phyloP scores from a whole-genome alignment of 2,329 filamentous ascomycete genomes.

The Ascocoryne sarcoides region DNA sequence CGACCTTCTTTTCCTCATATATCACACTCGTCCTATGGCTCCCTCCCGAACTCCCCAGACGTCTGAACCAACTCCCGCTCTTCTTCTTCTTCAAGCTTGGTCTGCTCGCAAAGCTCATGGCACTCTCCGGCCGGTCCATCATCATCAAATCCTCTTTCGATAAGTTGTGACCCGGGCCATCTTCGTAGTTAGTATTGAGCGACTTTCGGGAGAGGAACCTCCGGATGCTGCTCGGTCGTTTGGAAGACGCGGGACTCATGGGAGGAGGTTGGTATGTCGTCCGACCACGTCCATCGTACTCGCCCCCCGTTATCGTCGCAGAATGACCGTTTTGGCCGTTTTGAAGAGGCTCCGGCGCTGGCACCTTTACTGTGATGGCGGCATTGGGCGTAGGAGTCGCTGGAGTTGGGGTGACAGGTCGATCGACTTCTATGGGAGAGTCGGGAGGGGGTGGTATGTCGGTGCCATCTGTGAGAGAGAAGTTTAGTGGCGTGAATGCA shows the following conservation, averaged over 20 bases:
- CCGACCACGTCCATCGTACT: constrained; percentile 15
- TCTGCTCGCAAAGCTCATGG: constrained; percentile 20
- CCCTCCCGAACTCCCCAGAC: constrained; percentile 15
- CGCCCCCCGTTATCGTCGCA: constrained; percentile 8
- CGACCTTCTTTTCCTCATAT: constrained; percentile 19
- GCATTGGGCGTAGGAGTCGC: constrained; percentile 5
- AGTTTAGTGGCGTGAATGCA: constrained; percentile 25
- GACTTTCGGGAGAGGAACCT: constrained; percentile 30
- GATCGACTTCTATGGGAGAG: constrained; percentile 25
- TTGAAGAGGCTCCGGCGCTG: neutral
- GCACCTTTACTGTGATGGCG: constrained; percentile 3
- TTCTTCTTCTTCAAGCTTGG: constrained; percentile 20
- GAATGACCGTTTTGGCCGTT: constrained; percentile 5
- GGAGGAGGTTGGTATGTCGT: constrained; percentile 15
- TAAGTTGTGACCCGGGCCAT: constrained; percentile 17
- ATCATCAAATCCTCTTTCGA: constrained; percentile 23
- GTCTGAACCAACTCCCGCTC: constrained; percentile 27
- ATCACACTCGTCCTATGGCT: constrained; percentile 20
- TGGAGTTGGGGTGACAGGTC: constrained; percentile 21
- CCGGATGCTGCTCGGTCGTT: constrained; percentile 30
- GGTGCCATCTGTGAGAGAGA: constrained; percentile 29
- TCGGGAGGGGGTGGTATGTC: constrained; percentile 29
- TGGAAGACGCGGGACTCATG: constrained; percentile 23
- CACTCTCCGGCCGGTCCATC: constrained; percentile 22
- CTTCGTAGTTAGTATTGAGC: constrained; percentile 27